Conservation (phyloP, 306 rosid species). For the Sophora flavescens region DNA sequence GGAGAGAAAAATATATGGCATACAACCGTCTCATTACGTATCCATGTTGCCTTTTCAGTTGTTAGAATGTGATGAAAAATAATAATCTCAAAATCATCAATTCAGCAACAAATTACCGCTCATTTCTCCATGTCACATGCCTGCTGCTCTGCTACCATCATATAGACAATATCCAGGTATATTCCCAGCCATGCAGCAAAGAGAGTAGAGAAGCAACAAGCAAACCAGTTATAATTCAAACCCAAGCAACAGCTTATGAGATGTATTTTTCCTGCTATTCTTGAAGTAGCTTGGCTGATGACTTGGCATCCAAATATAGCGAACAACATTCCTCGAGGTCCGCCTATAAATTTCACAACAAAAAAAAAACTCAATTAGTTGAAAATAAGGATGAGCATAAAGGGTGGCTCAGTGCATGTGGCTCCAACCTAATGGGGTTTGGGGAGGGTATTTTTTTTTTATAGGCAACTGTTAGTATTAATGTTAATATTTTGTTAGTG, state of each 20-base stretch:
- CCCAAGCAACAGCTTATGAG: constrained; percentile 46
- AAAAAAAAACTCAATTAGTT: constrained; percentile 4
- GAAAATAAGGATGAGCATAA: not conserved
- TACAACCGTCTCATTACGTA: constrained; percentile 28
- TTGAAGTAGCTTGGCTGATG: constrained; percentile 86
- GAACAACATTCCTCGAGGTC: constrained; percentile 81
- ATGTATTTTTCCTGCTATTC: constrained; percentile 94
- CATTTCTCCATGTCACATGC: not conserved
- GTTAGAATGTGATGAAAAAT: constrained; percentile 4
- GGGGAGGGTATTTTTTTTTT: no score
- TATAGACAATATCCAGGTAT: not conserved
- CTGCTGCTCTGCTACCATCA: constrained; percentile 40
- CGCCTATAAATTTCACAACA: constrained; percentile 56
- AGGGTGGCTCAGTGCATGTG: no score
- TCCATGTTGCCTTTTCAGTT: constrained; percentile 8
- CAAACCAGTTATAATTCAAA: constrained; percentile 7
- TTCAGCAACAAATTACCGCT: constrained; percentile 10
- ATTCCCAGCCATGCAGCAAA: constrained; percentile 4
- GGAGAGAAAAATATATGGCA: not conserved
- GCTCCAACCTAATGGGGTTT: no score
- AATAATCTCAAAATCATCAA: constrained; percentile 27
- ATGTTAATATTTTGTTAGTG: no score
- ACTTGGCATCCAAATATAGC: constrained; percentile 88
- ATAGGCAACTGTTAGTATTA: no score
- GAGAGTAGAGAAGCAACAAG: constrained; percentile 23